Conservation (phyloP, 1,139 yeast genomes). For the Groenewaldozyma auringiensis region DNA sequence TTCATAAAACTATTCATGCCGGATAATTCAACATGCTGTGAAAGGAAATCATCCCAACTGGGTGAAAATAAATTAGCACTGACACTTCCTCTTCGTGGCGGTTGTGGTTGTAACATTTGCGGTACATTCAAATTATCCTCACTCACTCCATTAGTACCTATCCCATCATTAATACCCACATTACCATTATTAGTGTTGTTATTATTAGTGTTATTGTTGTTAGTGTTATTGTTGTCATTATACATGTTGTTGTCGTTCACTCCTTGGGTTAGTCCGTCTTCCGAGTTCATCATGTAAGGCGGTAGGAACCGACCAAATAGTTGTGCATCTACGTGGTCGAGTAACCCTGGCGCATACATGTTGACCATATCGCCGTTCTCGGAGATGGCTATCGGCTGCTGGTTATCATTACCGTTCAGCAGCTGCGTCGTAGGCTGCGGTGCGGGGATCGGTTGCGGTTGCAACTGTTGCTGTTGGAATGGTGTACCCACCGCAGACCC, state of each 20-base stretch:
- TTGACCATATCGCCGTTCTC: slow-evolving; percentile 8
- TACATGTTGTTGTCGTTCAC: not conserved
- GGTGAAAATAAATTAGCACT: not conserved
- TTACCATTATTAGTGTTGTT: not conserved
- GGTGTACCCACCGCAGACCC: not conserved
- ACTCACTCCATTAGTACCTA: no score
- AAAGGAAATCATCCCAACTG: slow-evolving; percentile 28
- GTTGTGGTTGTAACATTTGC: not conserved
- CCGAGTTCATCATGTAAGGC: slow-evolving; percentile 55
- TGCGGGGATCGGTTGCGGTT: not conserved
- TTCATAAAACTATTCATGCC: slow-evolving; percentile 24
- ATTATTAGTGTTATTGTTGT: no score
- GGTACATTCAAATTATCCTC: not conserved
- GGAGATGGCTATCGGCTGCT: not conserved
- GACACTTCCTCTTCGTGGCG: not conserved
- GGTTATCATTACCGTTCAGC: not conserved
- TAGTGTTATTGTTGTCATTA: no score
- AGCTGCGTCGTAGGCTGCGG: not conserved
- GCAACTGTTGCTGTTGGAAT: not conserved
- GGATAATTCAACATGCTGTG: slow-evolving; percentile 25
- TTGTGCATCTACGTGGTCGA: slow-evolving; percentile 77
- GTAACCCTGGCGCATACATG: slow-evolving; percentile 63
- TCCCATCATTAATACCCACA: not conserved
- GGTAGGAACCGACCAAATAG: slow-evolving; percentile 77
- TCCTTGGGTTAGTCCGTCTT: not conserved